phyloP scores from a whole-genome alignment of 257 asterid species.

The Marsdenia floribunda region DNA sequence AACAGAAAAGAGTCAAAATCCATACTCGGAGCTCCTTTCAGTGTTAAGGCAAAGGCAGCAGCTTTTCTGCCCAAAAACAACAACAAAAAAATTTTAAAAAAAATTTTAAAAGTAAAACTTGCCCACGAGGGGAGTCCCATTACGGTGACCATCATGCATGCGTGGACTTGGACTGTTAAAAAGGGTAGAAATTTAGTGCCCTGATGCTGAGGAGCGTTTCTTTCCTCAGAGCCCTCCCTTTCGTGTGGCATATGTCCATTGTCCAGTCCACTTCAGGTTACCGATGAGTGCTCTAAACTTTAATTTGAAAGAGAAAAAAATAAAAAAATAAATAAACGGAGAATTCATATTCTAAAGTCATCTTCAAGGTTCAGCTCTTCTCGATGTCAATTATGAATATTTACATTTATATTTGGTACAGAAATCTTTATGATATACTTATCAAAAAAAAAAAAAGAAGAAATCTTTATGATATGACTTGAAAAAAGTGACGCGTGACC shows the following conservation, averaged over 20 bases:
- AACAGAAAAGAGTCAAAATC: not conserved
- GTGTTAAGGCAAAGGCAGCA: not conserved
- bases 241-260: conserved; percentile 7
- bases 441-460: too few relatives aligned
- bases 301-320: conserved; percentile 5
- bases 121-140: too few relatives aligned
- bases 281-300: conserved; percentile 5
- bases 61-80: not conserved
- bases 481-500: conserved; percentile 16
- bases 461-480: conserved; percentile 17
- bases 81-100: not conserved
- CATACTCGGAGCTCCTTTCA: not conserved
- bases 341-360: not conserved
- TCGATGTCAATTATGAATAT: not conserved
- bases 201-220: too few relatives aligned
- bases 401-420: not conserved
- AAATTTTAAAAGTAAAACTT: too few relatives aligned
- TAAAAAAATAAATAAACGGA: too few relatives aligned
- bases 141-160: not conserved
- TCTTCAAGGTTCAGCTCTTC: not conserved
- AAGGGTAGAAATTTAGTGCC: too few relatives aligned
- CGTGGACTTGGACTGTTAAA: not conserved
- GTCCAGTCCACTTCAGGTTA: conserved; percentile 22
- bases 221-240: not conserved
- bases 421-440: conserved; percentile 11